These are phyloP conservation scores for Leucosporidium scottii DNA, from an alignment of 768 basidiomycete species.

Conservation along the genomic window DNA sequence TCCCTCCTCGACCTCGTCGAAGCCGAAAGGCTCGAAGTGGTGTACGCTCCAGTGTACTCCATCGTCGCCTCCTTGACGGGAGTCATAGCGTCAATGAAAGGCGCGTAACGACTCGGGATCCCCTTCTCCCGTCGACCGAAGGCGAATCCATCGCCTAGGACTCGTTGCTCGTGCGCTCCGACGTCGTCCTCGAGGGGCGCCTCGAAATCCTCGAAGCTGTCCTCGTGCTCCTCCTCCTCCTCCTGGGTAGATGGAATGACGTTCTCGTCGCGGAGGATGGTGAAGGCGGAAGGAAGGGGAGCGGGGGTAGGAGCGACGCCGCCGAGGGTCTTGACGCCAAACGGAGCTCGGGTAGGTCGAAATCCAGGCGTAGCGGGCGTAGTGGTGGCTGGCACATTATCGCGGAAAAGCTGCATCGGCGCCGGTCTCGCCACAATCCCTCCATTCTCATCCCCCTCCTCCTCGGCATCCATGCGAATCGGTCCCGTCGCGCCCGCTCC, in stretches of 20 bases:
- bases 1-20: slow-evolving; percentile 13
- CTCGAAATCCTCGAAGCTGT: slow-evolving; percentile 7
- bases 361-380: slow-evolving; percentile 13
- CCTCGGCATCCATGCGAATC: slow-evolving; percentile 3
- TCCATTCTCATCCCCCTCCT: background rate
- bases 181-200: slow-evolving; percentile 7
- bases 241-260: slow-evolving; percentile 17
- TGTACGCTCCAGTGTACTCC: slow-evolving; percentile 55
- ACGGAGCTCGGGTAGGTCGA: slow-evolving; percentile 23
- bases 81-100: slow-evolving; percentile 81
- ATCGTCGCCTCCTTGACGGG: slow-evolving; percentile 92
- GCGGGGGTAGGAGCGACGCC: background rate
- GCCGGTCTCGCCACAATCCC: background rate
- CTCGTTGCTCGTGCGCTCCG: slow-evolving; percentile 16
- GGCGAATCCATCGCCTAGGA: slow-evolving; percentile 50
- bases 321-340: slow-evolving; percentile 16
- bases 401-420: slow-evolving; percentile 28
- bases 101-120: slow-evolving; percentile 27
- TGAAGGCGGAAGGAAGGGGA: too few species aligned
- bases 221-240: slow-evolving; percentile 16
- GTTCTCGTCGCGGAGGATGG: background rate
- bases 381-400: background rate
- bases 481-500: background rate
- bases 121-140: slow-evolving; percentile 30
- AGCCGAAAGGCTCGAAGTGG: slow-evolving; percentile 1